Base-by-base conservation (phyloP, 2,329 filamentous ascomycete genomes). In the Scytalidium lignicola region DNA sequence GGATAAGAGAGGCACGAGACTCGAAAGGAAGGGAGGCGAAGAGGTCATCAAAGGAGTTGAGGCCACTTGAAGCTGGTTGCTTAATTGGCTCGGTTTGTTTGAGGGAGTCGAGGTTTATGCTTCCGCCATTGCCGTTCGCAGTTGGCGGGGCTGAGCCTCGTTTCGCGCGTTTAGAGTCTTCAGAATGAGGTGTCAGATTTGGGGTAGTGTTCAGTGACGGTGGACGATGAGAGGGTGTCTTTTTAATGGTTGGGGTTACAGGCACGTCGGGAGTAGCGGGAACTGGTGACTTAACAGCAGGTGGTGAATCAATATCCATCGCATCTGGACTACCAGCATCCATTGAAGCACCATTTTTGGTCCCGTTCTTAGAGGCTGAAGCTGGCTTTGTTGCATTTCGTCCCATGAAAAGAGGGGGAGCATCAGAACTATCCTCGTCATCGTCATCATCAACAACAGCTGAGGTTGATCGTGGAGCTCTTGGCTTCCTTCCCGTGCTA, bases 241-340 rank as follows among this genome's bases (percentile, higher is more conserved):
- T 37, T 5, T 13, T n/a, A 4, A 17, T 17, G 12, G 32, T 13
- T 0, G 80, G 80, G 55, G 82, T 79, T 12, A 81, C 75, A 1
- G 72, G 72, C 32, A 83, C 80, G 29, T 75, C 79, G 22, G 79
- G 73, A 17, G 71, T 71, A 7, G 20, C 19, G 15, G 10, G 32
- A 37, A 37, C 26, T 13, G 26, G 26, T 9, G 53, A 51, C 18
- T 65, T 61, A 13, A 60, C 55, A 9, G 50, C 55, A 43, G 58
- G 46, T 43, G 79, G 78, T 3, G 76, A 73, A 57, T 85, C 82
- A 45, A 85, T 83, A 54, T 85, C 82, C 82, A 85, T 85, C 13
- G 80, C 79, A 50, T 75, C 78, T 2, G 79, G 76, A 53, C 75
- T 80, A 12, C 71, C 70, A 1, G 66, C 61, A 20, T 54, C 52